Conservation (phyloP, 192 early-diverging fungal genomes). For the Dimargaris cristalligena region DNA sequence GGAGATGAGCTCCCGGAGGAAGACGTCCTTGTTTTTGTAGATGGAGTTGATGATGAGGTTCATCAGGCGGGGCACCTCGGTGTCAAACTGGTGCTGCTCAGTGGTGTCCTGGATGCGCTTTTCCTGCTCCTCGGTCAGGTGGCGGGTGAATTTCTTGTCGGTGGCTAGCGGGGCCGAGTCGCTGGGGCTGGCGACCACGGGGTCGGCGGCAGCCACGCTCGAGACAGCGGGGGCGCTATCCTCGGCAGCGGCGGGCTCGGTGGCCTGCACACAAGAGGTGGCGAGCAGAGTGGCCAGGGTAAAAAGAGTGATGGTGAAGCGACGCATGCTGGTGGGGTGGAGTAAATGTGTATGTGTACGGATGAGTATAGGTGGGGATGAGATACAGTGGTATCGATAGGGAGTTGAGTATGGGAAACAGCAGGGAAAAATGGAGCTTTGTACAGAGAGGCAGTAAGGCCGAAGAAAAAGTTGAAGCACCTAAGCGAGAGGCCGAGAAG, state of each 20-base stretch:
- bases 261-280: neutral
- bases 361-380: neutral
- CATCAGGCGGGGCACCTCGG: conserved; percentile 81
- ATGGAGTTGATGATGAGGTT: conserved; percentile 91
- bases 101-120: conserved; percentile 4
- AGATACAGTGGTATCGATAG: neutral
- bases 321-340: conserved; percentile 3
- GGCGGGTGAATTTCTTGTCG: neutral
- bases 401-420: neutral
- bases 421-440: neutral
- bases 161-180: neutral
- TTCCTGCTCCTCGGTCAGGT: conserved; percentile 8
- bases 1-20: conserved; percentile 90
- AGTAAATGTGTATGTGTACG: neutral
- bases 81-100: conserved; percentile 61
- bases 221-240: too few relatives aligned
- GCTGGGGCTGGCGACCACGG: neutral
- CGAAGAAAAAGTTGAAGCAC: too few relatives aligned
- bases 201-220: conserved; percentile 2
- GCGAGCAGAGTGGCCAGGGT: conserved; percentile 8
- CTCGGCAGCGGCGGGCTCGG: neutral
- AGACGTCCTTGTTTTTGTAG: conserved; percentile 92
- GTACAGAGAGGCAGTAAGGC: too few relatives aligned
- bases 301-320: conserved; percentile 4
- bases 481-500: too few relatives aligned